phyloP scores from a whole-genome alignment of 345 rosid species.

The Acer negundo region DNA sequence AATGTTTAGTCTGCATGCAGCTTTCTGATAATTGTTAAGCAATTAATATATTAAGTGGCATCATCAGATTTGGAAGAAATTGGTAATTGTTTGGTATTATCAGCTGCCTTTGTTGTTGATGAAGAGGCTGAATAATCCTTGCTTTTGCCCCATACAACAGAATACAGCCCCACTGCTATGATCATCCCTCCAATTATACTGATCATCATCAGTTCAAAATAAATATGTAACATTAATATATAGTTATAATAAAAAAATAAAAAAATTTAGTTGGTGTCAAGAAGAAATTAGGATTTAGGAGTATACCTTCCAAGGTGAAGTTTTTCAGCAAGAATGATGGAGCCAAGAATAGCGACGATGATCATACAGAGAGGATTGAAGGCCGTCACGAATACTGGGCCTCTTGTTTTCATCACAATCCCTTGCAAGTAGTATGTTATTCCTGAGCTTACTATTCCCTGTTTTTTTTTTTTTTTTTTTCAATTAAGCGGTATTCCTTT shows the following conservation, averaged over 20 bases:
- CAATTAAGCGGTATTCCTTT: no score
- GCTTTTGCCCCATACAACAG: constrained; percentile 69
- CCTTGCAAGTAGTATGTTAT: constrained; percentile 80
- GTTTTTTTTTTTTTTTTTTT: background rate
- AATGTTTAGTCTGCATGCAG: constrained; percentile 9
- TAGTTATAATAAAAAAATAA: background rate
- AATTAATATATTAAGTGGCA: no score
- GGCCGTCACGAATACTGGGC: constrained; percentile 76
- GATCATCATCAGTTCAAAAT: constrained; percentile 17
- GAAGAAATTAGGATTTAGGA: background rate
- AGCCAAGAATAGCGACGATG: constrained; percentile 56
- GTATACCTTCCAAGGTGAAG: constrained; percentile 63
- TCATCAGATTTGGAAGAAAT: constrained; percentile 19
- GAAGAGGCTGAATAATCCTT: constrained; percentile 42
- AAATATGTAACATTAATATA: background rate
- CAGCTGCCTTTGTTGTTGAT: constrained; percentile 14
- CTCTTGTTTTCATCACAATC: constrained; percentile 67
- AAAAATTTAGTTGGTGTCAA: no score
- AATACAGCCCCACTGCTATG: constrained; percentile 60
- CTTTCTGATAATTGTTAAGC: background rate
- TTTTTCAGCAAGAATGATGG: constrained; percentile 56
- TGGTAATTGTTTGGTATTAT: constrained; percentile 38
- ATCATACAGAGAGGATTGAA: constrained; percentile 86
- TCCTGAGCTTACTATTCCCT: constrained; percentile 74
- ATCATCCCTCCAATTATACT: constrained; percentile 66